These are phyloP conservation scores for Pythium brassicae DNA, from an alignment of 352 stramenopile species.

Conservation along the genomic window DNA sequence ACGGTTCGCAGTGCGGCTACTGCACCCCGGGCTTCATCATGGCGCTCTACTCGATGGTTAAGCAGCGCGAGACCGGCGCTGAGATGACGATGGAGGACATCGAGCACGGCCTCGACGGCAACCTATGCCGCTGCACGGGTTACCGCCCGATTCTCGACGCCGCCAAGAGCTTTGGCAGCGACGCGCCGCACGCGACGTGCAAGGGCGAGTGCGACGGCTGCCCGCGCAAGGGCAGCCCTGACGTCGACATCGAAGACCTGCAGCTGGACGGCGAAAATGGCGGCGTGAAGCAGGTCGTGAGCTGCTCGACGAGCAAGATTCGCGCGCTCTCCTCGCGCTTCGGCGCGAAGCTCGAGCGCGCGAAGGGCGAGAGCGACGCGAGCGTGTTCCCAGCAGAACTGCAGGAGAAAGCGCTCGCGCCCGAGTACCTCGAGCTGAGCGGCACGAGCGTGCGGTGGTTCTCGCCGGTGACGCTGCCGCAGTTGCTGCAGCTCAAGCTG, in stretches of 20 bases:
- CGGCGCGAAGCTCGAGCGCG: conserved; percentile 17
- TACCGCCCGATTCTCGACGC: conserved; percentile 83
- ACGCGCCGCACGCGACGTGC: conserved; percentile 55
- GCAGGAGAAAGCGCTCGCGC: conserved; percentile 40
- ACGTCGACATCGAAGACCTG: conserved; percentile 59
- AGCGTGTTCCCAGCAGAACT: conserved; percentile 56
- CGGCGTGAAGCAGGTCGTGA: conserved; percentile 37
- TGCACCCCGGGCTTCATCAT: conserved; percentile 89
- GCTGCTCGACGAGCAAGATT: conserved; percentile 68
- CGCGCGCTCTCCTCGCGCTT: conserved; percentile 40
- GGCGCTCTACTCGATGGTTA: conserved; percentile 80
- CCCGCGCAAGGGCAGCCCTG: conserved; percentile 41
- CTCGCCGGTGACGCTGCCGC: conserved; percentile 83
- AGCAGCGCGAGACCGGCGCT: conserved; percentile 61
- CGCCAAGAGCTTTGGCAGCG: conserved; percentile 80
- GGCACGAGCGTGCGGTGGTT: conserved; percentile 89
- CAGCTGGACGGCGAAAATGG: conserved; percentile 17
- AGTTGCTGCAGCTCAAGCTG: conserved; percentile 87
- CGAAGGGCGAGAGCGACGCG: conserved; percentile 14
- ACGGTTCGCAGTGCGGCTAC: conserved; percentile 94
- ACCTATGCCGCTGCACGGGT: conserved; percentile 94
- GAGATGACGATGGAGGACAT: conserved; percentile 85
- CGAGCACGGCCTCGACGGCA: conserved; percentile 94
- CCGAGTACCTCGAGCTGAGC: conserved; percentile 63
- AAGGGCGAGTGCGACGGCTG: conserved; percentile 63